These are phyloP conservation scores for Betula pendula DNA, from an alignment of 306 rosid genomes.

Conservation along the genomic window DNA sequence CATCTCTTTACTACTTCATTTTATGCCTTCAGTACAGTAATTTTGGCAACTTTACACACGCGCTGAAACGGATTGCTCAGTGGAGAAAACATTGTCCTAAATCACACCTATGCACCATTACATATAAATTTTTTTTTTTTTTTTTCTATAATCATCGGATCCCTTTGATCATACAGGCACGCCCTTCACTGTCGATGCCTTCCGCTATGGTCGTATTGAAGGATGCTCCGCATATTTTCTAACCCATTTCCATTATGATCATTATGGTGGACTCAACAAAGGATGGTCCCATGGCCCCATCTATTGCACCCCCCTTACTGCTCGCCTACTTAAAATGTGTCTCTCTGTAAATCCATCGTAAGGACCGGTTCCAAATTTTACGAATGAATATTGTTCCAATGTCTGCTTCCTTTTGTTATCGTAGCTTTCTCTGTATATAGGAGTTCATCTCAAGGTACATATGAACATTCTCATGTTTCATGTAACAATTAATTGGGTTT, in stretches of 20 bases:
- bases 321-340: constrained; percentile 46
- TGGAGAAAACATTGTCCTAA: background rate
- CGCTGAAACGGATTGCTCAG: background rate
- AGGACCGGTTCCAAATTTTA: constrained; percentile 16
- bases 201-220: constrained; percentile 50
- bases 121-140: background rate
- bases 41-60: background rate
- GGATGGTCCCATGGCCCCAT: constrained; percentile 62
- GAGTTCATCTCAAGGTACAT: background rate
- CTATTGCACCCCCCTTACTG: constrained; percentile 51
- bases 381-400: background rate
- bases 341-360: constrained; percentile 53
- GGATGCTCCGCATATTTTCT: constrained; percentile 56
- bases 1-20: background rate
- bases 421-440: constrained; percentile 1
- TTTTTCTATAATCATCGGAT: constrained; percentile 14
- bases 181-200: constrained; percentile 56
- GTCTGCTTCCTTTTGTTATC: background rate
- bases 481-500: constrained; percentile 13
- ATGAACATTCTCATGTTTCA: constrained; percentile 7
- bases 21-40: too few relatives aligned
- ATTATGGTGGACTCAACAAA: constrained; percentile 57
- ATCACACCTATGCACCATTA: background rate
- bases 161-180: constrained; percentile 38
- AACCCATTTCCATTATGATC: constrained; percentile 51